Evolutionary conservation across 2,329 filamentous ascomycete genomes (phyloP).

Genomic region (Aspergillus aculeatinus): DNA sequence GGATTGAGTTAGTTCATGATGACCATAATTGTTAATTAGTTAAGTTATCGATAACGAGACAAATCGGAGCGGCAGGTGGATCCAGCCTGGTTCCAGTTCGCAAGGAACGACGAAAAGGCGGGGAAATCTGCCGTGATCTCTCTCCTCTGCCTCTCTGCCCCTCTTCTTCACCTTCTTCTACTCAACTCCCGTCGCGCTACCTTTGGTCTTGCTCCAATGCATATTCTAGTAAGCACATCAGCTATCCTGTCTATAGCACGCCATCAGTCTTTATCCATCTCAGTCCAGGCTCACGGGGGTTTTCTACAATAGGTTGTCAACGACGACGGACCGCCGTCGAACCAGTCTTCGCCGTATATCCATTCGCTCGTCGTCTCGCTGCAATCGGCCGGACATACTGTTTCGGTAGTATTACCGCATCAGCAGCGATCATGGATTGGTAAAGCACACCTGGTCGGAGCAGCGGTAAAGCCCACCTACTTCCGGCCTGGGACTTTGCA

Average conservation of each 20-base stretch:
- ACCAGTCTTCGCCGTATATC: constrained; percentile 76
- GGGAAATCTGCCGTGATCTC: constrained; percentile 7
- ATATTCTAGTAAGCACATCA: constrained; percentile 49
- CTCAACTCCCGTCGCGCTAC: constrained; percentile 1
- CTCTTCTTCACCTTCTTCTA: constrained; percentile 8
- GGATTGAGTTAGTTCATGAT: neutral
- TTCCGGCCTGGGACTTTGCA: constrained; percentile 67
- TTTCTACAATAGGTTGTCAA: constrained; percentile 52
- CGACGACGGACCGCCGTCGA: constrained; percentile 77
- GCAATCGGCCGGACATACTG: constrained; percentile 73
- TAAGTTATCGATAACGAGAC: constrained; percentile 26
- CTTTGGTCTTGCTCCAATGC: constrained; percentile 39
- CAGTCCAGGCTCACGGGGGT: constrained; percentile 5
- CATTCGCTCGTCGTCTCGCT: constrained; percentile 71
- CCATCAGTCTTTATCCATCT: neutral
- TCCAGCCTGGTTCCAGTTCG: neutral
- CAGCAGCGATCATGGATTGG: constrained; percentile 96
- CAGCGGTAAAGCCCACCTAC: constrained; percentile 79
- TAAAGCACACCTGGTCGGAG: constrained; percentile 93
- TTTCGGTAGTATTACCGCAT: constrained; percentile 88
- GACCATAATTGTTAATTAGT: neutral
- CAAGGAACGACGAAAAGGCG: constrained; percentile 10
- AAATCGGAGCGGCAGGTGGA: constrained; percentile 14
- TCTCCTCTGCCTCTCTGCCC: constrained; percentile 8
- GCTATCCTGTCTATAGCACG: neutral